phyloP scores from a whole-genome alignment of 2,329 filamentous ascomycete species.

The Fusarium fujikuroi region DNA sequence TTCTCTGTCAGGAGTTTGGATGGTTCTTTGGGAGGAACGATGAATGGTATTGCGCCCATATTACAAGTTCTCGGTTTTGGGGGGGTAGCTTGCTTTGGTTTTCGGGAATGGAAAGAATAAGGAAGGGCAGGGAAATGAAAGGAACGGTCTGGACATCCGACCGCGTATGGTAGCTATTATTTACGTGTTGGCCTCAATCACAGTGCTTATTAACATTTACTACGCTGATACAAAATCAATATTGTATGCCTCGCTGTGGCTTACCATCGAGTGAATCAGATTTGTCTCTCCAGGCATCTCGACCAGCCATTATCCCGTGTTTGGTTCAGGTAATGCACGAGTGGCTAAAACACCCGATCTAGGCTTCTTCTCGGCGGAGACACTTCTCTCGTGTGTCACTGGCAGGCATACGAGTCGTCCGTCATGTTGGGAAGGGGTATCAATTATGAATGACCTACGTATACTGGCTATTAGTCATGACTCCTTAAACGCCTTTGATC shows the following conservation, averaged over 20 bases:
- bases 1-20: constrained; percentile 47
- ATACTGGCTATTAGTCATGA: constrained; percentile 15
- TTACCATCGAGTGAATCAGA: neutral
- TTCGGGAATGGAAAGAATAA: constrained; percentile 4
- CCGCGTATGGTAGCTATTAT: constrained; percentile 33
- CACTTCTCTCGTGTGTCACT: neutral
- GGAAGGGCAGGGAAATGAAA: constrained; percentile 12
- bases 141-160: constrained; percentile 22
- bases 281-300: neutral
- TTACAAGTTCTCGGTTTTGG: constrained; percentile 18
- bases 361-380: neutral
- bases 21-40: constrained; percentile 24
- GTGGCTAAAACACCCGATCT: neutral
- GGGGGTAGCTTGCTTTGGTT: constrained; percentile 9
- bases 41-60: constrained; percentile 25
- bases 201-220: constrained; percentile 7
- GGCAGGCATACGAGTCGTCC: neutral
- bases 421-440: constrained; percentile 36
- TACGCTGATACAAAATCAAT: neutral
- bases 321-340: neutral
- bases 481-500: constrained; percentile 34
- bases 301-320: neutral
- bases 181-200: constrained; percentile 20
- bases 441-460: constrained; percentile 28
- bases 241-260: neutral